phyloP scores from a whole-genome alignment of 2,329 filamentous ascomycete species.

The Cladosporium sphaerospermum region DNA sequence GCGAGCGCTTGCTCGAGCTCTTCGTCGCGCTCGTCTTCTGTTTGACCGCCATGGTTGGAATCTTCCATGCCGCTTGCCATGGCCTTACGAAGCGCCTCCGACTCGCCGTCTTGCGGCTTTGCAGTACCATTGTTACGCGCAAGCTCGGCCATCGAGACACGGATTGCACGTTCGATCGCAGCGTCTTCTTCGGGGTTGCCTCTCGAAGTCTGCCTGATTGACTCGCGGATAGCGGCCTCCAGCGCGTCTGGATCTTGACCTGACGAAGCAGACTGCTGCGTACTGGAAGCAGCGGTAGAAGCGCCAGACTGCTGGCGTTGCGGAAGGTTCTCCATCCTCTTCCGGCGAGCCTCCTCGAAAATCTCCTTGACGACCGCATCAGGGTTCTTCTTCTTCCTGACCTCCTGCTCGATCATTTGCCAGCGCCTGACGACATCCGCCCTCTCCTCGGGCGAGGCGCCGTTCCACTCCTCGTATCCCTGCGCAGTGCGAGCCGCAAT shows the following conservation, averaged over 20 bases:
- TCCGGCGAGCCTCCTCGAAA: conserved; percentile 31
- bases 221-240: conserved; percentile 64
- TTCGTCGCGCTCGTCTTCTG: conserved; percentile 20
- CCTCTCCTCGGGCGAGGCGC: conserved; percentile 52
- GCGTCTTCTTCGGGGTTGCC: conserved; percentile 65
- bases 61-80: conserved; percentile 45
- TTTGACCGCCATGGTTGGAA: conserved; percentile 8
- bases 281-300: neutral
- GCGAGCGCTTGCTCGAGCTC: conserved; percentile 41
- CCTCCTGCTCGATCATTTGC: conserved; percentile 54
- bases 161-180: conserved; percentile 65
- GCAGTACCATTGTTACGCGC: conserved; percentile 47
- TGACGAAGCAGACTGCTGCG: neutral
- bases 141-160: conserved; percentile 61
- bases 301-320: neutral
- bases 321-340: conserved; percentile 15
- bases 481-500: conserved; percentile 69
- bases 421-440: conserved; percentile 60
- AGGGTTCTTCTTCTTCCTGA: conserved; percentile 52
- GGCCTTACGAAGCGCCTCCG: conserved; percentile 39
- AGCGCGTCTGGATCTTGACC: conserved; percentile 42
- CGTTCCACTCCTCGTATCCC: conserved; percentile 60
- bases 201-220: conserved; percentile 62
- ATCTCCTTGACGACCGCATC: conserved; percentile 48
- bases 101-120: conserved; percentile 24